These are phyloP conservation scores for Lentinus polychrous DNA, from an alignment of 1,284 basidiomycete species.

Conservation along the genomic window DNA sequence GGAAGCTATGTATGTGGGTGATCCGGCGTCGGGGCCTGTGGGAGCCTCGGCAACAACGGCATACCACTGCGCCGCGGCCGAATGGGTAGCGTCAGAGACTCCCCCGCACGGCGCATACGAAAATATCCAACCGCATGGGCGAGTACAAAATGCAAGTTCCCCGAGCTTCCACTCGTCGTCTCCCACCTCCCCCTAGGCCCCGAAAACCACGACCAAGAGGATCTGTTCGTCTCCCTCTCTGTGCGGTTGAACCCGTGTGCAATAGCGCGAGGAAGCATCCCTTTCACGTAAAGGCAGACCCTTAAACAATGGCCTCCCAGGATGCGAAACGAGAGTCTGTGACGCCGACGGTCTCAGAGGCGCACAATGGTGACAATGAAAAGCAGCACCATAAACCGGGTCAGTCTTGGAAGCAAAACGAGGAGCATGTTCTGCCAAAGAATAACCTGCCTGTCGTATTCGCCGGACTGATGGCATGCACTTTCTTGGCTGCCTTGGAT, in stretches of 20 bases:
- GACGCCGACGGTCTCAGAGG: background rate
- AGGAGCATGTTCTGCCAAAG: slow-evolving; percentile 34
- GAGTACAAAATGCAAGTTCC: background rate
- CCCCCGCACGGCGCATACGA: too few relatives aligned
- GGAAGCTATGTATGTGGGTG: too few relatives aligned
- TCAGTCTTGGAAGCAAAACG: slow-evolving; percentile 29
- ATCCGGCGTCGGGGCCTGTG: too few relatives aligned
- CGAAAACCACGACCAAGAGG: background rate
- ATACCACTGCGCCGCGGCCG: too few relatives aligned
- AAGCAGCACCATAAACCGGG: slow-evolving; percentile 17
- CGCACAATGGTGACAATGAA: background rate
- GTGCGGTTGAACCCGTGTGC: too few relatives aligned
- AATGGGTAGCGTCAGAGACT: too few relatives aligned
- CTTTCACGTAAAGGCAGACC: too few relatives aligned
- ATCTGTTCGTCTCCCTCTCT: too few relatives aligned
- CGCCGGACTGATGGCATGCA: slow-evolving; percentile 32
- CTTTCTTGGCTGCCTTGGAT: slow-evolving; percentile 37
- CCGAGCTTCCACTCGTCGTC: background rate
- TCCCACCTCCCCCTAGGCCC: background rate
- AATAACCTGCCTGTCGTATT: slow-evolving; percentile 36
- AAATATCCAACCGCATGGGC: background rate
- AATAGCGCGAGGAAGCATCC: too few relatives aligned
- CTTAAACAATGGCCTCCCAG: background rate
- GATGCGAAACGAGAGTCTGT: background rate
- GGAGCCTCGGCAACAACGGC: too few relatives aligned